These are phyloP conservation scores for Solanum appendiculatum DNA, from an alignment of 257 asterid genomes.

Conservation along the genomic window DNA sequence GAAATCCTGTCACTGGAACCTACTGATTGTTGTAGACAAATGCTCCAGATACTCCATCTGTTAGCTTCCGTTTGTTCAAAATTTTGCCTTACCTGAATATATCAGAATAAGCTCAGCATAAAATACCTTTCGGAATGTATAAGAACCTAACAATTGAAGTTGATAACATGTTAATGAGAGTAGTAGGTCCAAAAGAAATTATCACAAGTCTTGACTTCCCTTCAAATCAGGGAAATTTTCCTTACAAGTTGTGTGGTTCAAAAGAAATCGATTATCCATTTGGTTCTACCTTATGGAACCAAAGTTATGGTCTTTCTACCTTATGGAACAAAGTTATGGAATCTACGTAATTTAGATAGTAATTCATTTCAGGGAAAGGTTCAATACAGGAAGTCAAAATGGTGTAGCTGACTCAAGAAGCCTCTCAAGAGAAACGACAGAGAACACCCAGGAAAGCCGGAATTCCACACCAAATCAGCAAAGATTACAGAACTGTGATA, in stretches of 20 bases:
- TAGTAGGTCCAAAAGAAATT: not conserved
- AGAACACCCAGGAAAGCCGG: not conserved
- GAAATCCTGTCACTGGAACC: not conserved
- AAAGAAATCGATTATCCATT: not conserved
- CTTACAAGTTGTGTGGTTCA: not conserved
- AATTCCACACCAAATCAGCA: not conserved
- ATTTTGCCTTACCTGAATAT: not conserved
- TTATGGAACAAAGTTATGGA: not conserved
- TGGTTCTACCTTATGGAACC: not conserved
- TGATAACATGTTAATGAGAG: not conserved
- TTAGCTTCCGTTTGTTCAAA: not conserved
- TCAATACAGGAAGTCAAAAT: constrained; percentile 11
- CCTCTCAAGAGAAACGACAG: constrained; percentile 8
- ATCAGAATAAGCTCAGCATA: not conserved
- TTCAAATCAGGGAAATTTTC: not conserved
- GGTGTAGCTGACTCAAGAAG: constrained; percentile 5
- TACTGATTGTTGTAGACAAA: not conserved
- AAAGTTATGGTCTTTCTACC: not conserved
- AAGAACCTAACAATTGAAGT: not conserved
- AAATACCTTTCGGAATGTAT: not conserved
- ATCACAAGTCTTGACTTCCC: not conserved
- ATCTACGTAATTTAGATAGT: not conserved
- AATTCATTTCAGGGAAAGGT: constrained; percentile 30
- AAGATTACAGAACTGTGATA: not conserved
- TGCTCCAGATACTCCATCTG: not conserved